phyloP scores from a whole-genome alignment of 2,329 filamentous ascomycete species.

The Ceratocystis alfenasii region DNA sequence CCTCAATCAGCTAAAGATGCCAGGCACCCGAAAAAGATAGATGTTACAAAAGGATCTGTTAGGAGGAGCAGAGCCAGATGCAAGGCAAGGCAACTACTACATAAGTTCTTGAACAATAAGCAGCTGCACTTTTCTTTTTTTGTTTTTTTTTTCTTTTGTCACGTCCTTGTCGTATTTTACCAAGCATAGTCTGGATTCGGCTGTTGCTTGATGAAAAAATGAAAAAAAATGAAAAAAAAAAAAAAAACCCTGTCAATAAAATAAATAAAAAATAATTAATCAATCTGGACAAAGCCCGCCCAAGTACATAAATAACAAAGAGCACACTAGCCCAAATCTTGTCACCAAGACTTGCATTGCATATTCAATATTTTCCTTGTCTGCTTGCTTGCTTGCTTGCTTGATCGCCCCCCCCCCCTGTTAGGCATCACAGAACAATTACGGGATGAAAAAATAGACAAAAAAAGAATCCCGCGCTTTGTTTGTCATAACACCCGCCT shows the following conservation, averaged over 20 bases:
- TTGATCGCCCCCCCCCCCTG: background rate
- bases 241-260: background rate
- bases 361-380: background rate
- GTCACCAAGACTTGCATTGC: background rate
- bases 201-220: background rate
- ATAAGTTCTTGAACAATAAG: background rate
- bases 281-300: background rate
- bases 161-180: constrained; percentile 5
- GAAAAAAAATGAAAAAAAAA: too few relatives aligned
- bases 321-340: background rate
- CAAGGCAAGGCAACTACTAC: constrained; percentile 5
- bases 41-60: constrained; percentile 3
- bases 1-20: background rate
- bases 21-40: constrained; percentile 3
- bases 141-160: background rate
- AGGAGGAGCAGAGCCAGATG: constrained; percentile 9
- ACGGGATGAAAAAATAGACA: constrained; percentile 1
- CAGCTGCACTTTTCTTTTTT: background rate
- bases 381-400: background rate
- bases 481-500: background rate
- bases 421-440: background rate
- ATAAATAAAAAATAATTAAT: background rate
- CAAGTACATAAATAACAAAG: background rate
- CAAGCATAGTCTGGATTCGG: constrained; percentile 2
- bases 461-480: background rate